phyloP scores from a whole-genome alignment of 2,329 filamentous ascomycete genomes.

The Sporothrix luriei region DNA sequence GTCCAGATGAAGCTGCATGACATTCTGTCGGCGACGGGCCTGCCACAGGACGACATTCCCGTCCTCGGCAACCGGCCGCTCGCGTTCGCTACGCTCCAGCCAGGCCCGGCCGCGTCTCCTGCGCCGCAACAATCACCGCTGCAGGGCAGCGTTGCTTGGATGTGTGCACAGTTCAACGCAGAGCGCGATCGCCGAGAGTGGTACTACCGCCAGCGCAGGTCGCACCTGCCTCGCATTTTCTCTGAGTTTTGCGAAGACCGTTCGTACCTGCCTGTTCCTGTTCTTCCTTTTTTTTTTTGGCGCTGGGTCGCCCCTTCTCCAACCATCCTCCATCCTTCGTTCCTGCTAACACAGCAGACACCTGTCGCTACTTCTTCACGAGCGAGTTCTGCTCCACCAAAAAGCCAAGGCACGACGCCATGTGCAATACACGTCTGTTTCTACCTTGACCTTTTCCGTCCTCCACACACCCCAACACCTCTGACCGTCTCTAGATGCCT shows the following conservation, averaged over 20 bases:
- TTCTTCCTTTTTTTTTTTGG: neutral
- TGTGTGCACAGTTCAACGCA: conserved; percentile 15
- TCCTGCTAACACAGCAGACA: conserved; percentile 28
- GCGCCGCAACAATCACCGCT: neutral
- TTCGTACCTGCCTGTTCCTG: conserved; percentile 15
- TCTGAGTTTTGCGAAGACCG: conserved; percentile 26
- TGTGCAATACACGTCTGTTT: conserved; percentile 31
- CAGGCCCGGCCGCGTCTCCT: neutral
- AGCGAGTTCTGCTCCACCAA: conserved; percentile 24
- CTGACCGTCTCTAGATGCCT: conserved; percentile 18
- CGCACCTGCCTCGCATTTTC: neutral
- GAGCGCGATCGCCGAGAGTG: conserved; percentile 28
- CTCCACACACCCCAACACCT: too few species aligned
- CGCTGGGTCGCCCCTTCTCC: neutral
- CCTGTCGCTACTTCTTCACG: conserved; percentile 33
- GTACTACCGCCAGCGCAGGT: neutral
- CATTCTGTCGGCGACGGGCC: neutral
- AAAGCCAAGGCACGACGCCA: conserved; percentile 12
- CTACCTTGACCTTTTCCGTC: neutral
- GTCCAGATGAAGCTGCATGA: conserved; percentile 26
- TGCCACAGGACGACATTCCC: conserved; percentile 23
- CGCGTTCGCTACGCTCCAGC: neutral
- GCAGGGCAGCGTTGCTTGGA: conserved; percentile 22
- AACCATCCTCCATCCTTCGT: neutral
- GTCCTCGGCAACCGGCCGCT: neutral